These are phyloP conservation scores for Fragaria iinumae DNA, from an alignment of 306 rosid genomes.

Conservation along the genomic window DNA sequence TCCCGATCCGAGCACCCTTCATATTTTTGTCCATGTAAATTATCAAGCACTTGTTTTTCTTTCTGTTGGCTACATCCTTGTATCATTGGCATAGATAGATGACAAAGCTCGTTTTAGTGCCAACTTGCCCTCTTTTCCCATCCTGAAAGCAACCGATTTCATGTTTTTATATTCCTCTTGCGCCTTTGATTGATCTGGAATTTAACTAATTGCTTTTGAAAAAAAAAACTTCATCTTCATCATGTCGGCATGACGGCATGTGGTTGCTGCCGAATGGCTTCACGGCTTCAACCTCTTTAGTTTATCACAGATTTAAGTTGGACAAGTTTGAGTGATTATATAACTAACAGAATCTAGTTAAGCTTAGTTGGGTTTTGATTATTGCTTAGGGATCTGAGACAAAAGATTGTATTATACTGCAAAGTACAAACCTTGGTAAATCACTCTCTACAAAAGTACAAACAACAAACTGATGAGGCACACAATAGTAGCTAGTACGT, in stretches of 20 bases:
- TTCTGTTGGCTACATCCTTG: background rate
- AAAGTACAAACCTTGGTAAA: slow-evolving; percentile 13
- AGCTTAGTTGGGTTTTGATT: background rate
- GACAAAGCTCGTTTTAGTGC: background rate
- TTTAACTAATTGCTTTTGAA: background rate
- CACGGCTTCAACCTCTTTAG: background rate
- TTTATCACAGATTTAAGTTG: background rate
- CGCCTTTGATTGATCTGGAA: background rate
- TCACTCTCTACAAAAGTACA: slow-evolving; percentile 17
- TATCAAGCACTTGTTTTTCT: background rate
- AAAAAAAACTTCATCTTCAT: background rate
- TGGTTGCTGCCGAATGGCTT: background rate
- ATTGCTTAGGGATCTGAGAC: background rate
- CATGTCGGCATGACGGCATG: slow-evolving; percentile 15
- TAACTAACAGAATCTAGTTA: background rate
- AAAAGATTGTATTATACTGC: background rate
- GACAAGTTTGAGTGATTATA: background rate
- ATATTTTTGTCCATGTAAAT: background rate
- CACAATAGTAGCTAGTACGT: background rate
- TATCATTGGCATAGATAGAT: too few relatives aligned
- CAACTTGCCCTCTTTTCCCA: background rate
- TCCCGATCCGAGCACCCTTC: background rate
- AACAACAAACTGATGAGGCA: slow-evolving; percentile 13
- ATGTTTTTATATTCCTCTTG: background rate
- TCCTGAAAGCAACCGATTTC: background rate